Percentiles rank a stretch among this genome's conserved stretches.
Conservation (phyloP, 495 filamentous ascomycete genomes). For the Talaromyces trachyspermus region DNA sequence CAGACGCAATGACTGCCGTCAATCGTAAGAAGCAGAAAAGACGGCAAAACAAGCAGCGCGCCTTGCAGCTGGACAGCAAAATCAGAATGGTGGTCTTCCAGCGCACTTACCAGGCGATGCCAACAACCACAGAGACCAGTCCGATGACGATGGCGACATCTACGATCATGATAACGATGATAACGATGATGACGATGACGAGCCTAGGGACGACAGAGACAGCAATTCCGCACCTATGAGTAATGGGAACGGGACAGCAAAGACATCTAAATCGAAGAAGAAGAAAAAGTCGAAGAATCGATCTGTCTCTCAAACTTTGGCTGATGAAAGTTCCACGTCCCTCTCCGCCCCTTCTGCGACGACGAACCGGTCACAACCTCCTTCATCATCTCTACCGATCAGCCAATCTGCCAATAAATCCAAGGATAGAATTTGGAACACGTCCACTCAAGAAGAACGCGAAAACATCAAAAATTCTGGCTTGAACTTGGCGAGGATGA, state of each 20-base stretch:
- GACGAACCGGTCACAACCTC: slow-evolving; percentile 28
- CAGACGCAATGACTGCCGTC: slow-evolving; percentile 41
- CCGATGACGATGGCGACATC: slow-evolving; percentile 18
- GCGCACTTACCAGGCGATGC: slow-evolving; percentile 15
- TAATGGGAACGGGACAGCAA: slow-evolving; percentile 9
- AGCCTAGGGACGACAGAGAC: slow-evolving; percentile 14
- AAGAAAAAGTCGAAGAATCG: slow-evolving; percentile 38
- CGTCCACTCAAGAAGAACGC: slow-evolving; percentile 82
- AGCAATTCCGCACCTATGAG: slow-evolving; percentile 8
- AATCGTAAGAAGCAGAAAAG: slow-evolving; percentile 94
- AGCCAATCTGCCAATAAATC: slow-evolving; percentile 22
- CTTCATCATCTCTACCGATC: slow-evolving; percentile 28
- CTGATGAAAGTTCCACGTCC: slow-evolving; percentile 35
- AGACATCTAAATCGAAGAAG: slow-evolving; percentile 37
- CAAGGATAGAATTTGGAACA: slow-evolving; percentile 95
- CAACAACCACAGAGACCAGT: slow-evolving; percentile 1
- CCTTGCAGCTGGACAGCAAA: slow-evolving; percentile 49
- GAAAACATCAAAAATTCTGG: slow-evolving; percentile 99
- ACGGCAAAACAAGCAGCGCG: slow-evolving; percentile 69
- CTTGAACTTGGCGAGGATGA: slow-evolving; percentile 92
- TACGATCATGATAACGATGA: slow-evolving; percentile 27
- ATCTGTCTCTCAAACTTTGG: slow-evolving; percentile 26
- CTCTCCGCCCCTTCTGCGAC: slow-evolving; percentile 33
- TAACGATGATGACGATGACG: slow-evolving; percentile 17
- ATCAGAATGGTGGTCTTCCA: slow-evolving; percentile 18